Evolutionary conservation across 2,329 filamentous ascomycete species (phyloP).

Genomic region (Emericellopsis cladophorae): DNA sequence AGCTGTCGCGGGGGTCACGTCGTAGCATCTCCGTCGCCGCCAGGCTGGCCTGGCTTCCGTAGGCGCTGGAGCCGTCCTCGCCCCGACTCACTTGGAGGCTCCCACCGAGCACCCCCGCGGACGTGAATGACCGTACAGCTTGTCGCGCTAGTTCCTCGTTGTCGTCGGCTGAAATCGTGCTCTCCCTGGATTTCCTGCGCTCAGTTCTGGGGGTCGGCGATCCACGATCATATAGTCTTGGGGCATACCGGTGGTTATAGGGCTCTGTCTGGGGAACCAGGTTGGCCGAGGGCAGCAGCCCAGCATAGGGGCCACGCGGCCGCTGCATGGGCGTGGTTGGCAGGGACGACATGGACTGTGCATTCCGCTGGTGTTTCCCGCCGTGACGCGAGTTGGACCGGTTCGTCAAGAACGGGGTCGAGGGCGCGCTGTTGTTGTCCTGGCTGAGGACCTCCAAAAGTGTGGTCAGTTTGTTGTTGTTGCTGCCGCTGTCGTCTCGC

Average conservation of each 20-base stretch:
- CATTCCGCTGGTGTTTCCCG: constrained; percentile 52
- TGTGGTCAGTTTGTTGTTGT: constrained; percentile 57
- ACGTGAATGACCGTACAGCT: constrained; percentile 29
- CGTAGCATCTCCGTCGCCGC: constrained; percentile 65
- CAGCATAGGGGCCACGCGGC: constrained; percentile 31
- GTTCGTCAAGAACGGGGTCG: constrained; percentile 46
- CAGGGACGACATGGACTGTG: constrained; percentile 75
- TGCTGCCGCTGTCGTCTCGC: constrained; percentile 27
- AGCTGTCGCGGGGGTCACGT: constrained; percentile 39
- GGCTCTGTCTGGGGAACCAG: constrained; percentile 49
- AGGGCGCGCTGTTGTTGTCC: constrained; percentile 55
- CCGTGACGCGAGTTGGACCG: constrained; percentile 33
- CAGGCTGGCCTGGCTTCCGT: constrained; percentile 66
- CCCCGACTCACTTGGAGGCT: constrained; percentile 4
- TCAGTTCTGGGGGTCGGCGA: constrained; percentile 28
- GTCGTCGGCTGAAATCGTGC: constrained; percentile 65
- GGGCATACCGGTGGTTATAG: constrained; percentile 25
- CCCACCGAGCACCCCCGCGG: constrained; percentile 13
- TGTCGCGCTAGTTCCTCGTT: constrained; percentile 44
- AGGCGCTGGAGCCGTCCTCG: constrained; percentile 36
- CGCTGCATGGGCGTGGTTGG: constrained; percentile 60
- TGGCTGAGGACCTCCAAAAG: constrained; percentile 72
- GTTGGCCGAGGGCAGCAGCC: constrained; percentile 49
- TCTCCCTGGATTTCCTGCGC: constrained; percentile 62
- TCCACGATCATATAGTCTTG: constrained; percentile 27